Conservation (phyloP, 495 filamentous ascomycete genomes). For the Cryomyces antarcticus region DNA sequence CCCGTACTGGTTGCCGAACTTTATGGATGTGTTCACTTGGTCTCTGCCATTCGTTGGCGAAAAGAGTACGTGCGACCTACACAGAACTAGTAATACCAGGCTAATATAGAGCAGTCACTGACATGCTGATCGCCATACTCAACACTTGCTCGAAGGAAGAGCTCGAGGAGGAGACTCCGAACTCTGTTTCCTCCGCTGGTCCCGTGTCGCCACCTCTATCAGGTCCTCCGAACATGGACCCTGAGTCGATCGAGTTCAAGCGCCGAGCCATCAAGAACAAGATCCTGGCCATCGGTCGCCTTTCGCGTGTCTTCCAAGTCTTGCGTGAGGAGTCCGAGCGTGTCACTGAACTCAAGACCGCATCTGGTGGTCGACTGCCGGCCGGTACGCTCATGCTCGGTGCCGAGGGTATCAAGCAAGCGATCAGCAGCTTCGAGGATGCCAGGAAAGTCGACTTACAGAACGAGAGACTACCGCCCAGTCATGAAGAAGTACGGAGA, state of each 20-base stretch:
- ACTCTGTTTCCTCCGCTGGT: constrained; percentile 35
- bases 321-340: constrained; percentile 91
- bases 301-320: constrained; percentile 97
- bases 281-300: constrained; percentile 87
- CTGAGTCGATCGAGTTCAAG: constrained; percentile 78
- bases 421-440: constrained; percentile 94
- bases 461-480: constrained; percentile 85
- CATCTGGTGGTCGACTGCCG: constrained; percentile 77
- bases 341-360: constrained; percentile 94
- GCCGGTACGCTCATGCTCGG: constrained; percentile 95
- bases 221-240: constrained; percentile 31
- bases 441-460: constrained; percentile 95
- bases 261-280: constrained; percentile 97
- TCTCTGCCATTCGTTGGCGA: constrained; percentile 96
- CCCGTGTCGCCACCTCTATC: constrained; percentile 47
- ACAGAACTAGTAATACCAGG: not conserved
- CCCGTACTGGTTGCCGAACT: constrained; percentile 98
- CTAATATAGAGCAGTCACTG: constrained; percentile 35
- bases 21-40: constrained; percentile 99
- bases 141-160: constrained; percentile 97
- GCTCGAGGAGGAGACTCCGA: constrained; percentile 58
- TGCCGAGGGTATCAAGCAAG: constrained; percentile 95
- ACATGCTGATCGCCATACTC: constrained; percentile 97
- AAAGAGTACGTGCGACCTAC: constrained; percentile 33
- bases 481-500: constrained; percentile 71